A percentile compares a stretch with the other conserved stretches of the same genome.
phyloP scores from a whole-genome alignment of 2,329 filamentous ascomycete species.

The Zymoseptoria crescenta region DNA sequence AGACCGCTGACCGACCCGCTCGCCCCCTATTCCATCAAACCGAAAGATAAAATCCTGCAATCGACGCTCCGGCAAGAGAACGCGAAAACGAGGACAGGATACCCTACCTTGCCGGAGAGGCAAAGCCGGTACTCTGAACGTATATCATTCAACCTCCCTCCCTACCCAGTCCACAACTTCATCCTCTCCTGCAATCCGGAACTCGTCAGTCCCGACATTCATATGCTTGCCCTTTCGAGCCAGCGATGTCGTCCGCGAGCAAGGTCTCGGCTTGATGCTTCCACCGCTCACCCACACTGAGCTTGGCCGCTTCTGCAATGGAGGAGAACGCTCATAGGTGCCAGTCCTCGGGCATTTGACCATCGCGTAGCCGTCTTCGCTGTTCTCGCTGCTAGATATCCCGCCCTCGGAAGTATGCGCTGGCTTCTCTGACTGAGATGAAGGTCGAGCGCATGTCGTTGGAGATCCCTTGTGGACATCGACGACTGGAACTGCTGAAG shows the following conservation, averaged over 20 bases:
- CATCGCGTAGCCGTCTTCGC: slow-evolving; percentile 13
- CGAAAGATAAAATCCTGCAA: too few species aligned
- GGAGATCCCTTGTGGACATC: slow-evolving; percentile 2
- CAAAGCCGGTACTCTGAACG: background rate
- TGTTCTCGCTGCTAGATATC: slow-evolving; percentile 5
- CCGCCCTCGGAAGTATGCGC: background rate
- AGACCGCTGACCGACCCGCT: too few species aligned
- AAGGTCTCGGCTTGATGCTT: background rate
- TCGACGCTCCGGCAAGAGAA: too few species aligned
- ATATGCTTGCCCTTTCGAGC: background rate
- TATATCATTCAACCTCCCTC: background rate
- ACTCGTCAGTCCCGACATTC: background rate
- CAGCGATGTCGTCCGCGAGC: background rate
- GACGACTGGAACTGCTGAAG: background rate
- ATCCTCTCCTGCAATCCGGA: background rate
- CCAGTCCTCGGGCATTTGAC: slow-evolving; percentile 8
- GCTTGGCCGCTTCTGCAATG: background rate
- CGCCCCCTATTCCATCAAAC: too few species aligned
- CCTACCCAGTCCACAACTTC: background rate
- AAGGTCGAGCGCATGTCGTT: background rate
- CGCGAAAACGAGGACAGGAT: too few species aligned
- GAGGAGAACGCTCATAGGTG: background rate
- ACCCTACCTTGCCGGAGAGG: too few species aligned
- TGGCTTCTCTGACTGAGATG: background rate
- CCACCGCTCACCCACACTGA: background rate